Evolutionary conservation across 176 grass and related monocot genomes (phyloP), one percentile per base, ranked within the genome.

Genomic region (Phoenix roebelenii): DNA sequence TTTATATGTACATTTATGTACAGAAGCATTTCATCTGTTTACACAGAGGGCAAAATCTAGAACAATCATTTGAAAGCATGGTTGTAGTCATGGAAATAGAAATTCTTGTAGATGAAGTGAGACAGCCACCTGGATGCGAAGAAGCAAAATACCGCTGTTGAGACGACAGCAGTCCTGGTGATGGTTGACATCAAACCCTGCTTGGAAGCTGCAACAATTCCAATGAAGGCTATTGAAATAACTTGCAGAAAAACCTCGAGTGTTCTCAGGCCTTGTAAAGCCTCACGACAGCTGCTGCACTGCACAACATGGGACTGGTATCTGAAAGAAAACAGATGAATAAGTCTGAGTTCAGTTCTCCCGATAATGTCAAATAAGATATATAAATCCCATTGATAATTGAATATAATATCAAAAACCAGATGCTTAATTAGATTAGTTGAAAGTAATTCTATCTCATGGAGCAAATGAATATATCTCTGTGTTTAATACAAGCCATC

Each of bases 31-130:
- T 20, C 20, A 20, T 20, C 20, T 20, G 20, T 20, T 20, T 20
- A 20, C 20, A 20, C 20, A 20, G 20, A 20, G 35, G 35, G 9
- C 35, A 12, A 44, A 44, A 44, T 3, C 35, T 14, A 44, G 35
- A 44, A 44, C 7, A 26, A 52, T 76, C 68, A 96, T 75, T 77
- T 87, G 82, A 82, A 82, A 30, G 92, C 87, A 69, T 96, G 92
- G 66, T 82, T 69, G 51, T 96, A 96, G 49, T 88, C 87, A 64
- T 90, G 83, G 77, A 85, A 96, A 32, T 96, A 96, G 62, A 96
- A 96, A 54, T 55, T 90, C 69, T 83, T 96, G 48, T 96, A 19
- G 58, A 90, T 82, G 80, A 85, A 96, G 54, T 72, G 68, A 0
- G 83, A 75, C 0, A 96, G 72, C 83, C 87, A 88, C 1, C 74